phyloP scores from a whole-genome alignment of 73 alveolate species.

The Blepharisma stoltei region DNA sequence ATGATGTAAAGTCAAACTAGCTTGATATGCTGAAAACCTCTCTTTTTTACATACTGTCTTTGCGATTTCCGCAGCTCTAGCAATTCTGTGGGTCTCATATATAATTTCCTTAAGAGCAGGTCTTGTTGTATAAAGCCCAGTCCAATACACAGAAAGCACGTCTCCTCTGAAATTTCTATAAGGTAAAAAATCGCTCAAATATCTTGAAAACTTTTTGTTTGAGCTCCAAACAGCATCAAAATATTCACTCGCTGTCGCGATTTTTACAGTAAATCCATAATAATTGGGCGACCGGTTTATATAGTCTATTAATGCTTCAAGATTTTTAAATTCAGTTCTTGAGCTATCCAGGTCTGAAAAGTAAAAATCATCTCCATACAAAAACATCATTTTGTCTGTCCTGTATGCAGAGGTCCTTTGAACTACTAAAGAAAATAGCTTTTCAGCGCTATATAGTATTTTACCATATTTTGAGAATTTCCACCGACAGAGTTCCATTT shows the following conservation, averaged over 20 bases:
- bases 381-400: constrained; percentile 5
- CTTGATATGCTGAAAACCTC: neutral
- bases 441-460: neutral
- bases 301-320: constrained; percentile 29
- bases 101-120: neutral
- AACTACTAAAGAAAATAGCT: neutral
- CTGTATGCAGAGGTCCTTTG: neutral
- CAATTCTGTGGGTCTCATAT: neutral
- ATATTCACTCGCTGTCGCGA: constrained; percentile 8
- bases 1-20: neutral
- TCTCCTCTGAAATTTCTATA: neutral
- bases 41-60: neutral
- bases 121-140: constrained; percentile 6
- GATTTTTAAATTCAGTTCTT: neutral
- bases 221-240: neutral
- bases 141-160: neutral
- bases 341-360: neutral
- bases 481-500: neutral
- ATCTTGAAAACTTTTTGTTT: neutral
- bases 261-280: neutral
- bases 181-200: neutral
- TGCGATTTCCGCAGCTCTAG: constrained; percentile 17
- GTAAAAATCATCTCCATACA: constrained; percentile 3
- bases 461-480: neutral
- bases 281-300: constrained; percentile 22